A percentile compares a stretch with the other conserved stretches of the same genome.
These are phyloP conservation scores for Huntiella bhutanensis DNA, from an alignment of 2,329 filamentous ascomycete genomes.

Conservation along the genomic window DNA sequence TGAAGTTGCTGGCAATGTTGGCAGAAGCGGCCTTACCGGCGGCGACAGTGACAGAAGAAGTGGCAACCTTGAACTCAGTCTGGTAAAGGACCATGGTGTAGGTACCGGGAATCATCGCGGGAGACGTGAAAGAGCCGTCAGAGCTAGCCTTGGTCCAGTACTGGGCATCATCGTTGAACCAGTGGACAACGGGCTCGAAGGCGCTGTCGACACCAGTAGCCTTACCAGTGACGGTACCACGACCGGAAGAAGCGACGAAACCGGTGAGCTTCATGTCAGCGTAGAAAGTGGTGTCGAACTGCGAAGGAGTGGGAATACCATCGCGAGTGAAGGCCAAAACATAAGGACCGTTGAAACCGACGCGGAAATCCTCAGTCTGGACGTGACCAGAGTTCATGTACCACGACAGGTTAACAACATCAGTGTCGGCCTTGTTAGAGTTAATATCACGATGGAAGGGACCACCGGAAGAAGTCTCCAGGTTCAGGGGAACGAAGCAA, in stretches of 20 bases:
- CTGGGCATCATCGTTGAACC: slow-evolving; percentile 43
- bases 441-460: slow-evolving; percentile 50
- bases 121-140: slow-evolving; percentile 40
- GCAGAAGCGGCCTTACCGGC: slow-evolving; percentile 29
- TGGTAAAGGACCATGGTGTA: slow-evolving; percentile 52
- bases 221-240: slow-evolving; percentile 41
- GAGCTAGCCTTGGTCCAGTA: slow-evolving; percentile 43
- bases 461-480: slow-evolving; percentile 44
- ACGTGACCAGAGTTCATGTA: slow-evolving; percentile 51
- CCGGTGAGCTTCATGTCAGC: slow-evolving; percentile 35
- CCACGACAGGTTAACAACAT: slow-evolving; percentile 39
- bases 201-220: slow-evolving; percentile 34
- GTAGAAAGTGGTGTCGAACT: slow-evolving; percentile 40
- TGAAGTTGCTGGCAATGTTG: slow-evolving; percentile 29
- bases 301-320: slow-evolving; percentile 29
- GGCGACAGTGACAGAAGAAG: slow-evolving; percentile 27
- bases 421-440: slow-evolving; percentile 38
- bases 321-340: slow-evolving; percentile 40
- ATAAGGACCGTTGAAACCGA: slow-evolving; percentile 48
- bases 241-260: slow-evolving; percentile 34
- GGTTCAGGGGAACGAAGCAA: slow-evolving; percentile 38
- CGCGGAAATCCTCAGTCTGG: slow-evolving; percentile 41
- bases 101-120: slow-evolving; percentile 46
- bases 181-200: slow-evolving; percentile 42
- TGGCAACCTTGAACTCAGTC: slow-evolving; percentile 35